Base-by-base conservation (phyloP, 2,329 filamentous ascomycete species). In the Fusarium marasasianum region DNA sequence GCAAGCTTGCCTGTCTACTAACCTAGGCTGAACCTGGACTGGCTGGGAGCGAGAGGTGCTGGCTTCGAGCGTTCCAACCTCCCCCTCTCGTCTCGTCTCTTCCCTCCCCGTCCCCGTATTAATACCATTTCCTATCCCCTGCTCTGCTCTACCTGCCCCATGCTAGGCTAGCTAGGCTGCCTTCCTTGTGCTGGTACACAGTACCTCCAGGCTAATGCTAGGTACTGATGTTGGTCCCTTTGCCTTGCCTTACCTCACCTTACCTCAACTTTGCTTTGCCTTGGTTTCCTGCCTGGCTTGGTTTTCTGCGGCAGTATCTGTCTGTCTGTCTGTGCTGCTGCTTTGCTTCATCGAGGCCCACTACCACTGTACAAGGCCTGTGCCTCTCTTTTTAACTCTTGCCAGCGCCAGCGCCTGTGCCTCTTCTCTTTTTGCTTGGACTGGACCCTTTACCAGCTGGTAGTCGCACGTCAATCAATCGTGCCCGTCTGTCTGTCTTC, bases 271-370 rank as follows among this genome's bases (percentile, higher is more conserved):
- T 24, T 55, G 33, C 60, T 40, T 70, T 53, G 66, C 57, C 69
- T 66, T 64, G 57, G 43, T 70, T 70, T 70, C 69, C 61, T 73
- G 72, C 69, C 72, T 73, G 54, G 60, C 72, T 73, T 72, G 64
- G 29, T 74, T 57, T 56, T 45, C 41, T 50, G 35, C 33, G 29
- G 40, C 35, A 24, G 41, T 65, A 57, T 53, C 38, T 73, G 33
- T 45, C 38, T 73, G 33, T 35, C 33, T 35, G 33, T 69, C 48
- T 53, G 48, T 35, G 31, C 48, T 51, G 55, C 63, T 63, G 40
- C 44, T 38, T 37, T 72, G 56, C 67, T 66, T 58, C 47, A 45
- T 50, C 59, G 20, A 59, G 66, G 50, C 66, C 69, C 70, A 72
- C 64, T 72, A 60, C 53, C 57, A 59, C 68, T 57, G 63, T 57